Evolutionary conservation across 148 eudicot species (phyloP), one percentile per base, ranked within the genome.

Genomic region (Rhododendron vialii): DNA sequence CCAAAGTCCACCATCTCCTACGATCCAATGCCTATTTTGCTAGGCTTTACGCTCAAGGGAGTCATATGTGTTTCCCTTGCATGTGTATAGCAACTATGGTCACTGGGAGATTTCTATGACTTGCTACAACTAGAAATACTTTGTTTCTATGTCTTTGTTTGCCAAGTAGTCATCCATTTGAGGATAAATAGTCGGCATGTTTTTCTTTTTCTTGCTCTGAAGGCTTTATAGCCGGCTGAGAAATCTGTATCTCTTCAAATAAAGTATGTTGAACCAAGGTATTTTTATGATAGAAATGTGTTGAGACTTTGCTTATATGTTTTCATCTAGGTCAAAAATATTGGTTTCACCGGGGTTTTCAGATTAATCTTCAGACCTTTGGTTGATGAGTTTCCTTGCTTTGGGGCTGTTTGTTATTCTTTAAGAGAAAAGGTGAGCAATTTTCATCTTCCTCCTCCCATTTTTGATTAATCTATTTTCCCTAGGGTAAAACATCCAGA

Each of bases 311-410:
- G 55, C 30, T 84, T 81, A 0, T 17, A 22, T 41, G 8, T 87
- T 65, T 80, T 78, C 67, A 55, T 91, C 51, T 71, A 96, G 98
- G 95, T 96, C 30, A 94, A 95, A 87, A 92, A 96, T 85, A 88
- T 96, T 47, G 94, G 91, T 41, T 96, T 96, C 75, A 96, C 98
- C 5, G 98, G 98, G 77, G 88, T 96, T 59, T 96, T 96, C 91
- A 93, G 98, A 86, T 74, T 96, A 69, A 91, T 95, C 73, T 94
- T 96, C 85, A 96, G 92, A 84, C 98, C 98, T 45, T 91, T 96
- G 17, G 95, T 95, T 80, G 90, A 93, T 75, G 94, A 93, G 84
- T 84, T 96, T 81, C 98, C 98, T 74, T 95, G 98, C 82, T 96
- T 96, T 85, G 95, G 95, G 53, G 98, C 98, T 85, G 51, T 96